phyloP scores from a whole-genome alignment of 2,329 filamentous ascomycete species.

The Penicillium sp. region DNA sequence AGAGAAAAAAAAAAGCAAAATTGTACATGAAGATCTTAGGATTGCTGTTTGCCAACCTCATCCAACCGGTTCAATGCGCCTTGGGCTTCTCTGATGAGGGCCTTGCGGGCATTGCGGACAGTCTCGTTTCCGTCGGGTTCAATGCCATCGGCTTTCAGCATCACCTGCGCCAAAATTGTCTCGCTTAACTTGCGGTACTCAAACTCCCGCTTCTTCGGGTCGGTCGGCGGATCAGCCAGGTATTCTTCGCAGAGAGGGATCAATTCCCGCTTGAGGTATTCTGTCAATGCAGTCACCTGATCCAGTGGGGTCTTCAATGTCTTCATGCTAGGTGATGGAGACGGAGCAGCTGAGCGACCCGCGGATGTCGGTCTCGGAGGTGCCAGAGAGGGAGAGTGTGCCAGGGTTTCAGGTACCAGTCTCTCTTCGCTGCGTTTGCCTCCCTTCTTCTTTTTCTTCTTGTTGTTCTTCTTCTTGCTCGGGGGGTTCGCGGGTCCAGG shows the following conservation, averaged over 20 bases:
- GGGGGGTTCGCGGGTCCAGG: conserved; percentile 23
- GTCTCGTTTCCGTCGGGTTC: conserved; percentile 72
- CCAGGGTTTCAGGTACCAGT: conserved; percentile 15
- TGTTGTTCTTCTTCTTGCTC: conserved; percentile 35
- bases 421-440: conserved; percentile 18
- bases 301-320: conserved; percentile 42
- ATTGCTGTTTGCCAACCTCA: conserved; percentile 32
- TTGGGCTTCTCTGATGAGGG: conserved; percentile 52
- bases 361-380: conserved; percentile 32
- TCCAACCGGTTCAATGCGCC: conserved; percentile 48
- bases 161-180: conserved; percentile 51
- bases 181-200: conserved; percentile 54
- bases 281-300: conserved; percentile 45
- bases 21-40: conserved; percentile 2
- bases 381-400: conserved; percentile 19
- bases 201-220: conserved; percentile 48
- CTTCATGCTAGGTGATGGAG: conserved; percentile 45
- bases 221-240: conserved; percentile 47
- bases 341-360: conserved; percentile 28
- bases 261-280: conserved; percentile 47
- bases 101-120: conserved; percentile 56
- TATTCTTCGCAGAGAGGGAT: conserved; percentile 48
- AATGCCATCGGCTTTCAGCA: conserved; percentile 70
- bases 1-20: not conserved
- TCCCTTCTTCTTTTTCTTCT: conserved; percentile 37